Evolutionary conservation across 805 yeast genomes (phyloP), one percentile per base, ranked within the genome.

Genomic region (Groenewaldozyma salmanticensis): DNA sequence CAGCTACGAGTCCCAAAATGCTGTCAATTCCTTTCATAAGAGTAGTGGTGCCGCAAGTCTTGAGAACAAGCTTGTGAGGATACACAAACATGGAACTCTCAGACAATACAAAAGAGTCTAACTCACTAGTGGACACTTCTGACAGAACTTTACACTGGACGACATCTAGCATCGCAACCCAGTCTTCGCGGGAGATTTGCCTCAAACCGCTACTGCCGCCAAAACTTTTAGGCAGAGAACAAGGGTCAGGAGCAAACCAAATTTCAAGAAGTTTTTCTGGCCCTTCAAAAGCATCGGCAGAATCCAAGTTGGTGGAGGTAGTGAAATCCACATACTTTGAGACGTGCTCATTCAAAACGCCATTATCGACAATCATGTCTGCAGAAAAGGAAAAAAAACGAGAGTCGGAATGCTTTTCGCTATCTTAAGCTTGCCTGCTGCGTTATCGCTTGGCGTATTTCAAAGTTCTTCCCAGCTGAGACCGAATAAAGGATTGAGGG

Each of bases 31-130:
- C 90, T 19, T 77, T 73, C 43, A 90, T 69, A 1, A 95, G 81
- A 1, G 95, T 86, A 1, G 97, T 90, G 3, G 96, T 88, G 5
- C 98, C 98, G 60, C 98, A 90, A 4, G 98, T 90, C 61, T 90
- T 90, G 56, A 90, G 70, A 38, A 90, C 77, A 47, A 92, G 53
- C 59, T 83, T 86, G 62, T 87, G 88, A 16, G 83, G 78, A 58
- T 79, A 90, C 21, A 92, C 94, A 62, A 90, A 88, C 55, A 92
- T 65, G 15, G 95, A 83, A 36, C 94, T 81, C 63, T 90, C 98
- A 43, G 90, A 79, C 46, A 90, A 71, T 44, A 90, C 70, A 54
- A 84, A 90, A 3, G 96, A 87, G 57, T 87, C 94, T 65, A 87
- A 61, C 27, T 64, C 66, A 6, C 64, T 53, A 3, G 86, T 72